These are phyloP conservation scores for Brachypodium distachyon DNA, from an alignment of 202 grass and related monocot genomes.

Conservation along the genomic window DNA sequence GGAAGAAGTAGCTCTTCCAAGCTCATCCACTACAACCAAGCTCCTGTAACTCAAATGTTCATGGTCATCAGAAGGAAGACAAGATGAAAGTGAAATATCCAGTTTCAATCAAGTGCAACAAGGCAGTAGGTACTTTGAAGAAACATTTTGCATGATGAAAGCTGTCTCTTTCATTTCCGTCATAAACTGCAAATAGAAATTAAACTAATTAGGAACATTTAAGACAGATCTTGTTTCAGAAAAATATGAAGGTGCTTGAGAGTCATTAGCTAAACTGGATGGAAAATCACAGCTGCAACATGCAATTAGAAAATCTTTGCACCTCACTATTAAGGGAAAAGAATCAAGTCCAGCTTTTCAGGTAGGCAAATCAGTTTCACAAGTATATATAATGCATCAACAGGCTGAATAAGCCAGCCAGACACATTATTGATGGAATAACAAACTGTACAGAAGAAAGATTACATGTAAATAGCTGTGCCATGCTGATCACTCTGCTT, in stretches of 20 bases:
- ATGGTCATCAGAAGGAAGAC: conserved; percentile 12
- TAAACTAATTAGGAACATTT: conserved; percentile 15
- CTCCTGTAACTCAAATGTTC: conserved; percentile 44
- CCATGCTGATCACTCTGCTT: background rate
- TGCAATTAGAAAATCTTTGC: background rate
- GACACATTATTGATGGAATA: background rate
- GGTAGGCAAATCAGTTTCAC: background rate
- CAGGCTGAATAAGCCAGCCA: background rate
- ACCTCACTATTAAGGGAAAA: background rate
- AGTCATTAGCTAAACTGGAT: background rate
- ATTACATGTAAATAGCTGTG: background rate
- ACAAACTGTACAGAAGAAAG: background rate
- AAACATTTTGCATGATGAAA: conserved; percentile 92
- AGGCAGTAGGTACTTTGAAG: conserved; percentile 58
- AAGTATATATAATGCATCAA: background rate
- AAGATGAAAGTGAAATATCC: conserved; percentile 1
- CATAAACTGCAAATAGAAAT: conserved; percentile 82
- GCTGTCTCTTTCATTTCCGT: conserved; percentile 98
- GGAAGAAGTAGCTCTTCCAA: conserved; percentile 94
- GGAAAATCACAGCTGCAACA: conserved; percentile 5
- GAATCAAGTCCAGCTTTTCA: background rate
- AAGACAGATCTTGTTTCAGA: background rate
- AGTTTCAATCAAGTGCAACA: background rate
- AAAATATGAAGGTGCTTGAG: background rate
- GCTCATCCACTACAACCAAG: conserved; percentile 89